A percentile compares a stretch with the other conserved stretches of the same genome.
Evolutionary conservation across 805 yeast genomes (phyloP).

Genomic region (Citeromyces matritensis): DNA sequence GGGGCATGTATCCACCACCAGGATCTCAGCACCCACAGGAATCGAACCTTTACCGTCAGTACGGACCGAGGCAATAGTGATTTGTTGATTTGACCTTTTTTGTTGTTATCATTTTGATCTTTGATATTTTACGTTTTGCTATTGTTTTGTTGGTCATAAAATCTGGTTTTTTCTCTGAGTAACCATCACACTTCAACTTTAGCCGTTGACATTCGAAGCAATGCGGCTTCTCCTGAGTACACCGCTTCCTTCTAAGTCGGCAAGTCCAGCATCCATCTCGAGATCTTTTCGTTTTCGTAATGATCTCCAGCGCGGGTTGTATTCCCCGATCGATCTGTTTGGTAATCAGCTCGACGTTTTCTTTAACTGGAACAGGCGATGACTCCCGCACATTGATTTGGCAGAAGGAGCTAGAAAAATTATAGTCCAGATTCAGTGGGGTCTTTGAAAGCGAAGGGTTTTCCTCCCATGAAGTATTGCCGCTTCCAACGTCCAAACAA

Average conservation of each 20-base stretch:
- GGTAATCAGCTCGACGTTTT: too few relatives aligned
- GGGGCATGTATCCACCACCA: constrained; percentile 1
- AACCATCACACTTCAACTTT: constrained; percentile 44
- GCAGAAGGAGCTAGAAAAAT: too few relatives aligned
- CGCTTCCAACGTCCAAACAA: too few relatives aligned
- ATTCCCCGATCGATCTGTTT: too few relatives aligned
- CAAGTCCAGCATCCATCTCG: constrained; percentile 66
- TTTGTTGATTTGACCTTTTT: constrained; percentile 17
- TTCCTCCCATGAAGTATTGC: too few relatives aligned
- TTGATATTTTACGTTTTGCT: constrained; percentile 30
- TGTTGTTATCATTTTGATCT: constrained; percentile 28
- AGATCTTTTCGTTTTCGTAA: too few relatives aligned
- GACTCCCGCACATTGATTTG: too few relatives aligned
- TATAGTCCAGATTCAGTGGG: too few relatives aligned
- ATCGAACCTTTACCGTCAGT: background rate
- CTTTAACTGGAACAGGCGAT: too few relatives aligned
- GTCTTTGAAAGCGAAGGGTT: too few relatives aligned
- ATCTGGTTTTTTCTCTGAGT: constrained; percentile 29
- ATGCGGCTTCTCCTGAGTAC: constrained; percentile 48
- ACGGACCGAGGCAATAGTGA: background rate
- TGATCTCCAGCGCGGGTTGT: too few relatives aligned
- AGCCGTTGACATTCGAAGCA: constrained; percentile 46
- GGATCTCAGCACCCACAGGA: background rate
- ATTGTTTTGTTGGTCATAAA: constrained; percentile 30
- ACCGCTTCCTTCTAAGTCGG: constrained; percentile 55